phyloP scores from a whole-genome alignment of 768 basidiomycete species.

The Sarcomyxa edulis region DNA sequence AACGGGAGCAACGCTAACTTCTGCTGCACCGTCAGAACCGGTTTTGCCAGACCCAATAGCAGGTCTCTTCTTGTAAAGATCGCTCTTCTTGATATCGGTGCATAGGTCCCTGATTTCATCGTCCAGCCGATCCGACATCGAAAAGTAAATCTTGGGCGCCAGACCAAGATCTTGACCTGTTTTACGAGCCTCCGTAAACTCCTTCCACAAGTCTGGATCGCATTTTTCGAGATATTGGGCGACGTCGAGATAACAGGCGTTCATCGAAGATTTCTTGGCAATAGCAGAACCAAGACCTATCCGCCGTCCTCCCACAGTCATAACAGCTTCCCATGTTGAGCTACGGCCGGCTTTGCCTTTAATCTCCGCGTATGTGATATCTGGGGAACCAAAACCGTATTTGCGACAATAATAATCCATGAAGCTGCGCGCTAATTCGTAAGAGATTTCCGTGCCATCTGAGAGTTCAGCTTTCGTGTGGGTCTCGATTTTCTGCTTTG shows the following conservation, averaged over 20 bases:
- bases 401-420: slow-evolving; percentile 93
- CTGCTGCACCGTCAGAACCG: slow-evolving; percentile 6
- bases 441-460: slow-evolving; percentile 58
- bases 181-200: slow-evolving; percentile 56
- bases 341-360: slow-evolving; percentile 17
- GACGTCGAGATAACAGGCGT: slow-evolving; percentile 82
- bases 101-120: slow-evolving; percentile 70
- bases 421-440: slow-evolving; percentile 77
- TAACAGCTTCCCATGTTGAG: slow-evolving; percentile 61
- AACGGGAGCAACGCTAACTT: slow-evolving; percentile 1
- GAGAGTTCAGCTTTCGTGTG: slow-evolving; percentile 35
- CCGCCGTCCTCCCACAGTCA: slow-evolving; percentile 70
- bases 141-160: slow-evolving; percentile 64
- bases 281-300: slow-evolving; percentile 75
- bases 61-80: slow-evolving; percentile 64
- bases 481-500: slow-evolving; percentile 18
- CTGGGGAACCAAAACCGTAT: slow-evolving; percentile 70
- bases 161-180: slow-evolving; percentile 65
- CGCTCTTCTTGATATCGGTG: slow-evolving; percentile 56
- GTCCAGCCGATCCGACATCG: slow-evolving; percentile 57
- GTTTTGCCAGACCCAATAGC: slow-evolving; percentile 18
- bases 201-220: slow-evolving; percentile 75
- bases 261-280: slow-evolving; percentile 68
- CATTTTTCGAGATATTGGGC: slow-evolving; percentile 81
- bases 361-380: slow-evolving; percentile 48